Base-by-base conservation (phyloP, 2,329 filamentous ascomycete species). In the Plenodomus tracheiphilus region DNA sequence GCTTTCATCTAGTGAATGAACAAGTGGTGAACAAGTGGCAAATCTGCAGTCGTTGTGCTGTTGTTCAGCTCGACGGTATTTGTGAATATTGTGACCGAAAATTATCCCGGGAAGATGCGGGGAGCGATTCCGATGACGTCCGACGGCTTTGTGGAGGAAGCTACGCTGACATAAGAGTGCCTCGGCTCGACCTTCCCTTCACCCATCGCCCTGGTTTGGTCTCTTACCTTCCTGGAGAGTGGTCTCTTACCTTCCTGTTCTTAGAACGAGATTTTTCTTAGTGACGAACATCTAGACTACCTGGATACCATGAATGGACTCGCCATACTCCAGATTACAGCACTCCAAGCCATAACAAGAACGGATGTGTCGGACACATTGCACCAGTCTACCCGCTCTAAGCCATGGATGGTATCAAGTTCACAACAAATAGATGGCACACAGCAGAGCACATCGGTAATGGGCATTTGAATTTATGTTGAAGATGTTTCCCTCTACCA, bases 61-160 rank as follows among this genome's bases (percentile, higher is more conserved):
- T 32, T 32, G 28, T 32, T 32, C 28, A 32, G 28, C 28, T 32
- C 13, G 11, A 32, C 8, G 4, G 13, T 11, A 32, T 15, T 15
- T 32, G 28, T 32, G 28, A 32, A 32, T 32, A 6, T 4, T 32
- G 11, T 32, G 28, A 4, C 44, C 28, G 46, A 46, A 53, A 44
- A 41, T 53, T 49, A 39, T 45, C 30, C 46, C 54, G 56, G 56
- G 43, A 46, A 39, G 46, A 46, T 38, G 46, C 56, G 56, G 56
- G 46, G 45, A 15, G 18, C 6, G 9, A 19, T 44, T 51, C 56
- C 56, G 54, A 49, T 41, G 36, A 30, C 41, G 37, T 48, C 56
- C 54, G 54, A 59, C 35, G 13, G 49, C 40, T 41, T 32, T 32
- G 8, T 25, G 22, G 38, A 49, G 42, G n/a, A 36, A 50, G 47